Evolutionary conservation across 495 filamentous ascomycete genomes (phyloP).

Genomic region (Glutinoglossum americanum): DNA sequence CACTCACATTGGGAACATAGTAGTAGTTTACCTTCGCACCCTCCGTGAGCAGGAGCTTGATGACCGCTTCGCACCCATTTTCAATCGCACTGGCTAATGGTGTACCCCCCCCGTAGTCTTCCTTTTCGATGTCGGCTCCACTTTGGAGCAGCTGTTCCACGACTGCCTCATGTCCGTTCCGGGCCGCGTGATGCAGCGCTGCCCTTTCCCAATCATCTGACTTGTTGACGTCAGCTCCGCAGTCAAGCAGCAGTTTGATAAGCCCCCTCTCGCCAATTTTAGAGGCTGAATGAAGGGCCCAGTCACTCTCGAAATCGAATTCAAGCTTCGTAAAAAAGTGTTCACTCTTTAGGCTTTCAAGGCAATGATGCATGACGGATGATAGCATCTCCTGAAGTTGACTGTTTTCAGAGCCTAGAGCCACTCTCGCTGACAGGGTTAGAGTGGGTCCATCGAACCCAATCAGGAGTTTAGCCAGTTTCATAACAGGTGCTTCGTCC

Average conservation of each 20-base stretch:
- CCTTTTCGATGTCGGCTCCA: not conserved
- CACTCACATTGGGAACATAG: not conserved
- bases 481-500: not conserved
- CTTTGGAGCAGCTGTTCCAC: constrained; percentile 1
- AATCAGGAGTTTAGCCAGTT: not conserved
- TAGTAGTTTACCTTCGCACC: not conserved
- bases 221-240: not conserved
- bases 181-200: not conserved
- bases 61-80: not conserved
- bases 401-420: not conserved
- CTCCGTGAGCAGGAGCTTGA: not conserved
- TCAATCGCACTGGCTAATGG: constrained; percentile 1
- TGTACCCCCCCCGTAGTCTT: not conserved
- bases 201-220: not conserved
- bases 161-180: not conserved
- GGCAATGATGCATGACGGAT: not conserved
- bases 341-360: not conserved
- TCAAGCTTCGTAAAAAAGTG: not conserved
- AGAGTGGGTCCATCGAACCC: not conserved
- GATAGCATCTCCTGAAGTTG: not conserved
- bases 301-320: not conserved
- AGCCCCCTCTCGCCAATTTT: not conserved
- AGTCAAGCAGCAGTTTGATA: not conserved
- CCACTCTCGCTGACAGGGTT: not conserved
- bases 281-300: not conserved